Conservation (phyloP, 495 filamentous ascomycete species). For the Neurospora intermedia region DNA sequence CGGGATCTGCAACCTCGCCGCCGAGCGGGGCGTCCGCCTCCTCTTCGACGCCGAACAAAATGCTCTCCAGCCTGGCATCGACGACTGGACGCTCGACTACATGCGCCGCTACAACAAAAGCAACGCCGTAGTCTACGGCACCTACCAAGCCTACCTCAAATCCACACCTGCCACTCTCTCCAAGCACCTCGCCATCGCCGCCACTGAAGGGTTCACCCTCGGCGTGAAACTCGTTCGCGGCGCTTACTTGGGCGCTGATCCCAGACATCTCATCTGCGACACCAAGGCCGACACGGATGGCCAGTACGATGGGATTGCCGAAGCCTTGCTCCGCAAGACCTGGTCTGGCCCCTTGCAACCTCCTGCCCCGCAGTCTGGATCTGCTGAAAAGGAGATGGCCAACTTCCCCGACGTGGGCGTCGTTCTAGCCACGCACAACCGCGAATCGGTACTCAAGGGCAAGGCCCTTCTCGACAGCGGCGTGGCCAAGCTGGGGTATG, state of each 20-base stretch:
- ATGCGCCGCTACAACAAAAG: slow-evolving; percentile 64
- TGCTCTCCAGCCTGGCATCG: slow-evolving; percentile 69
- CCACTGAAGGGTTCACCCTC: slow-evolving; percentile 59
- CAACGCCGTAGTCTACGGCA: slow-evolving; percentile 51
- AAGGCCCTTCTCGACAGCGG: slow-evolving; percentile 31
- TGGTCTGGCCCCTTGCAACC: slow-evolving; percentile 40
- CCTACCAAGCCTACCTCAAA: slow-evolving; percentile 73
- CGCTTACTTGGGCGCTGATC: slow-evolving; percentile 77
- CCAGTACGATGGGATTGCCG: slow-evolving; percentile 29
- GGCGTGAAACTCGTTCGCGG: slow-evolving; percentile 90
- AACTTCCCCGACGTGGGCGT: slow-evolving; percentile 54
- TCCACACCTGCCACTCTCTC: slow-evolving; percentile 54
- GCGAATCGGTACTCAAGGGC: slow-evolving; percentile 63
- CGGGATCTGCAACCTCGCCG: slow-evolving; percentile 66
- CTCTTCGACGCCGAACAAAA: slow-evolving; percentile 87
- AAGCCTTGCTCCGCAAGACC: slow-evolving; percentile 27
- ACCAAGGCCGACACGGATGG: slow-evolving; percentile 67
- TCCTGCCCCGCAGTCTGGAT: slow-evolving; percentile 14
- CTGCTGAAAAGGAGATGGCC: slow-evolving; percentile 16
- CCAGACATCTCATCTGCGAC: slow-evolving; percentile 64
- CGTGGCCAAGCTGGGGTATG: slow-evolving; percentile 24
- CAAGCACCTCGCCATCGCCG: slow-evolving; percentile 54
- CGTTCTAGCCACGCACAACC: slow-evolving; percentile 88
- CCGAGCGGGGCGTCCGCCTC: slow-evolving; percentile 57
- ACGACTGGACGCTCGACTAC: slow-evolving; percentile 71